Base-by-base conservation (phyloP, 139 green algal genomes). In the Limnomonas spitsbergensis region DNA sequence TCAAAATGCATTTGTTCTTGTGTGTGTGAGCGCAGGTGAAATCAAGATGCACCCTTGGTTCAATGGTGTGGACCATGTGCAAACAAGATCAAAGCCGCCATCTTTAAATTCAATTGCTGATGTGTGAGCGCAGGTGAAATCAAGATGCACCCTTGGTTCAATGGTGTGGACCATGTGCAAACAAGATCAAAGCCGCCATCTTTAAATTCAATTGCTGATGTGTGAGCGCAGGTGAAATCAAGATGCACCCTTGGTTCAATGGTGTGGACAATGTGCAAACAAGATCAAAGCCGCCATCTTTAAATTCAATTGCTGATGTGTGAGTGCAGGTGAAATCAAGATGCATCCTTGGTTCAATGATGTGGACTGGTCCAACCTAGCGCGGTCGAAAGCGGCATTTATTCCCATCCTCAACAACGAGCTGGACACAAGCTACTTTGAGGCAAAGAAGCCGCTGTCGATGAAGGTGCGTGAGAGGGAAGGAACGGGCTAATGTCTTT, bases 91-190 rank as follows among this genome's bases (percentile, higher is more conserved):
- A 54, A n/a, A n/a, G n/a, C n/a, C n/a, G n/a, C n/a, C n/a, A n/a
- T n/a, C n/a, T n/a, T n/a, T n/a, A n/a, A n/a, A n/a, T n/a, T n/a
- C n/a, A n/a, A n/a, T 54, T 54, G 7, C 42, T 54, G 7, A 6
- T 54, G 42, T 54, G 7, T 54, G 40, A 34, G 7, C 27, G 90
- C 88, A 47, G 85, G 79, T 24, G 96, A 71, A 83, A 97, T 47
- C 96, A 97, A 88, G 91, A 78, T 93, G 79, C 92, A 97, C 81
- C 87, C 88, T 54, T 97, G 87, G 85, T 97, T 97, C 81, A 53
- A 86, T 53, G 89, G 86, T 9, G 80, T 97, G 36, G 86, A 95
- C 82, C n/a, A n/a, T n/a, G n/a, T n/a, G n/a, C n/a, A n/a, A n/a
- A n/a, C n/a, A n/a, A n/a, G n/a, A n/a, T n/a, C n/a, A n/a, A n/a